Conservation (phyloP, 164 flowering plant genomes). For the Pachysandra terminalis region DNA sequence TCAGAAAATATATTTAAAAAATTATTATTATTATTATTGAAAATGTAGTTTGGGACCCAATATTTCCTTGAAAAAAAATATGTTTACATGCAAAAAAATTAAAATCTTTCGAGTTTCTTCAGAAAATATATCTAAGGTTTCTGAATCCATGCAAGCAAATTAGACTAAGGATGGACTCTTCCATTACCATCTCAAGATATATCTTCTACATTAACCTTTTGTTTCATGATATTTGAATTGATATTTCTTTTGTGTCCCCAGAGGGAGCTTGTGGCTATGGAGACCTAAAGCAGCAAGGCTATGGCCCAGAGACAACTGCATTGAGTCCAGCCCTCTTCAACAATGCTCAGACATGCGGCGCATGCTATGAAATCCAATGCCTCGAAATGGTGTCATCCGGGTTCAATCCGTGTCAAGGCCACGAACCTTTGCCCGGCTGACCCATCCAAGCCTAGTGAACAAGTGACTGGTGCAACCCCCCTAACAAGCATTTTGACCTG, state of each 20-base stretch:
- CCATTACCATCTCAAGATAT: no score
- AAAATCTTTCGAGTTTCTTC: no score
- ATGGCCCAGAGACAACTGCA: slow-evolving; percentile 31
- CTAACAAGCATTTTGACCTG: slow-evolving; percentile 30
- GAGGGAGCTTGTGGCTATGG: slow-evolving; percentile 38
- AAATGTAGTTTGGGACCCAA: no score
- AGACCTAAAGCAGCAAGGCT: slow-evolving; percentile 20
- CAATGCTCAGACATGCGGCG: slow-evolving; percentile 21
- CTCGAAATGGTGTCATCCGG: slow-evolving; percentile 7
- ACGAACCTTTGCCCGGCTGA: slow-evolving; percentile 35
- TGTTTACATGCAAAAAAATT: no score
- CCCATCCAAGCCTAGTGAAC: slow-evolving; percentile 5
- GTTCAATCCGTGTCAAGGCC: slow-evolving; percentile 20
- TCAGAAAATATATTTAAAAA: no score
- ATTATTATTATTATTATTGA: no score
- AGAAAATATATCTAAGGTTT: no score
- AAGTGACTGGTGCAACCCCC: slow-evolving; percentile 30
- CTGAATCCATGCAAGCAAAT: no score
- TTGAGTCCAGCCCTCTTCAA: slow-evolving; percentile 33
- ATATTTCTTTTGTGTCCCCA: neutral
- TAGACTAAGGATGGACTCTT: no score
- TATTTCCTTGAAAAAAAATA: no score
- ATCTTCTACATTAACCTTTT: no score
- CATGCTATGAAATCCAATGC: slow-evolving; percentile 29
- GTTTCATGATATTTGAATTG: no score